Evolutionary conservation across 2,329 filamentous ascomycete species (phyloP).

Genomic region (Arthrocladium fulminans): DNA sequence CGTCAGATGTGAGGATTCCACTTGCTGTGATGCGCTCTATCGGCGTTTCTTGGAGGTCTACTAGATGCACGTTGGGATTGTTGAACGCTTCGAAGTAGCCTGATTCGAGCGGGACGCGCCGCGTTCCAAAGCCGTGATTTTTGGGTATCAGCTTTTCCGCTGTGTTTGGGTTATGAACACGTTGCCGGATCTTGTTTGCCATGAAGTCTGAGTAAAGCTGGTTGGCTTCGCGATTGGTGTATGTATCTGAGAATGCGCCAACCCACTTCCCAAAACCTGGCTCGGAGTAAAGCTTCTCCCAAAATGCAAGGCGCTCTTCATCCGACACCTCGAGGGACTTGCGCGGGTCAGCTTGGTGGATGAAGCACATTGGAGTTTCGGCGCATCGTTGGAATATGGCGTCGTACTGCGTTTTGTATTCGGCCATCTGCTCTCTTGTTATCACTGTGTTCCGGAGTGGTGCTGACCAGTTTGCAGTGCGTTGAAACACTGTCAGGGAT

Average conservation of each 20-base stretch:
- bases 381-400: slow-evolving; percentile 10
- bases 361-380: slow-evolving; percentile 9
- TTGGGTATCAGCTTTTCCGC: slow-evolving; percentile 48
- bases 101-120: slow-evolving; percentile 42
- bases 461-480: slow-evolving; percentile 29
- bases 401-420: slow-evolving; percentile 1
- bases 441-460: slow-evolving; percentile 19
- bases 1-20: slow-evolving; percentile 34
- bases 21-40: slow-evolving; percentile 34
- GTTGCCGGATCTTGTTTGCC: slow-evolving; percentile 42
- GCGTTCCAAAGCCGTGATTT: slow-evolving; percentile 47
- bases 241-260: slow-evolving; percentile 44
- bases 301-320: slow-evolving; percentile 34
- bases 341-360: slow-evolving; percentile 7
- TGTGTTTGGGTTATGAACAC: slow-evolving; percentile 43
- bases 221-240: slow-evolving; percentile 42
- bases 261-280: slow-evolving; percentile 50
- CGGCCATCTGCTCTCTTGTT: slow-evolving; percentile 7
- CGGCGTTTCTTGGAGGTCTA: slow-evolving; percentile 35
- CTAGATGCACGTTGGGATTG: slow-evolving; percentile 37
- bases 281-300: slow-evolving; percentile 40
- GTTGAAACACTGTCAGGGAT: slow-evolving; percentile 36
- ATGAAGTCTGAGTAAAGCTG: slow-evolving; percentile 47
- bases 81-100: slow-evolving; percentile 45
- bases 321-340: slow-evolving; percentile 17